phyloP scores from a whole-genome alignment of 2,329 filamentous ascomycete genomes.

The Aspergillus intermedius region DNA sequence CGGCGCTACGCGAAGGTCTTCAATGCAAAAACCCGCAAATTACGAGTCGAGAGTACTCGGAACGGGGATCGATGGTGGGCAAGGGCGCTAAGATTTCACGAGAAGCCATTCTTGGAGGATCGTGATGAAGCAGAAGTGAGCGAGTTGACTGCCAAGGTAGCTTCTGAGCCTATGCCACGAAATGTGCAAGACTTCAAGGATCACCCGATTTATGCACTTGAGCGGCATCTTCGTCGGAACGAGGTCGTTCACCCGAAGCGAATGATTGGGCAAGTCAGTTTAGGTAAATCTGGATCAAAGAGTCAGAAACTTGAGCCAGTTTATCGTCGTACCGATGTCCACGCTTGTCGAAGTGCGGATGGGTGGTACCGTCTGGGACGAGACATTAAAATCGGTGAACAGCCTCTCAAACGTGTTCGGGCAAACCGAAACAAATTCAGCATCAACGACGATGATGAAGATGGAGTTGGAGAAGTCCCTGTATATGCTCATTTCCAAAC shows the following conservation, averaged over 20 bases:
- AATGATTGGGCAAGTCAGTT: slow-evolving; percentile 69
- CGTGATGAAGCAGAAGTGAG: slow-evolving; percentile 78
- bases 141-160: slow-evolving; percentile 64
- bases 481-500: slow-evolving; percentile 59
- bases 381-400: slow-evolving; percentile 69
- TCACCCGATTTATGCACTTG: slow-evolving; percentile 76
- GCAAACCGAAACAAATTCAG: slow-evolving; percentile 36
- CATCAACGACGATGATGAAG: slow-evolving; percentile 30
- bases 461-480: slow-evolving; percentile 43
- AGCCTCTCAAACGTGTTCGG: slow-evolving; percentile 69
- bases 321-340: slow-evolving; percentile 75
- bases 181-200: slow-evolving; percentile 83
- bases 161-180: slow-evolving; percentile 74
- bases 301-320: slow-evolving; percentile 63
- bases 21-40: slow-evolving; percentile 79
- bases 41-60: slow-evolving; percentile 65
- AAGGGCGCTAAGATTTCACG: slow-evolving; percentile 37
- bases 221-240: slow-evolving; percentile 74
- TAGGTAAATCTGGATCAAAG: slow-evolving; percentile 34
- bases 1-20: slow-evolving; percentile 79
- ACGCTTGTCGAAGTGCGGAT: slow-evolving; percentile 68
- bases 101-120: slow-evolving; percentile 47
- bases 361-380: slow-evolving; percentile 88
- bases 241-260: slow-evolving; percentile 71
- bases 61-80: slow-evolving; percentile 53